Evolutionary conservation across 371 early-diverging fungal genomes (phyloP), one percentile per base, ranked within the genome.

Genomic region (Syncephalastrum racemosum): DNA sequence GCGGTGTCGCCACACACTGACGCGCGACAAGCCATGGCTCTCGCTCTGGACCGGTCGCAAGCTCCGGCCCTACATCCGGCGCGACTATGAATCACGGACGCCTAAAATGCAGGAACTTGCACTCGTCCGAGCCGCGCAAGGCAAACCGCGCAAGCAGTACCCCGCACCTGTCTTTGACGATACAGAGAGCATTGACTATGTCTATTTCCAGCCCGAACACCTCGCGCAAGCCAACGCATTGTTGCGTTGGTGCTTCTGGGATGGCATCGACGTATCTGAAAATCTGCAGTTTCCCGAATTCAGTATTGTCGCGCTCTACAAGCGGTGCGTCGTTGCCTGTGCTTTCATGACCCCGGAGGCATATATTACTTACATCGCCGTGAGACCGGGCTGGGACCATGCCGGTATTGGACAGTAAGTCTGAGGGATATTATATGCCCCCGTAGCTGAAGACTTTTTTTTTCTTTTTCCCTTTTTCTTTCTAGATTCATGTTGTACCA

Each of bases 281-380:
- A 83, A 88, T 13, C 70, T 97, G 16, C 67, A 79, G 49, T 90
- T 80, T 58, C 97, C 97, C 0, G 96, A 96, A 59, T 94, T 84
- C 70, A 86, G 91, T 41, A 75, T 97, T 7, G 87, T 97, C 2
- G 94, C 90, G 1, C 66, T 94, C 14, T 94, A 96, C 74, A 82
- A 81, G 48, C 77, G 88, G 43, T 63, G 81, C 16, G 89, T 94
- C 0, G 80, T 95, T 43, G 97, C 94, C 8, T 94, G 95, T 74
- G 96, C 92, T 1, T 92, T 97, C 62, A 90, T 94, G 85, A 92
- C 95, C 3, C 96, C 97, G 0, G 93, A 93, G 40, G 92, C 90
- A 4, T 97, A 97, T 63, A 85, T 96, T 40, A 90, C 96, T 10
- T 97, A 93, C 62, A 77, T 97, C 47, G 90, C 89, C 13, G 96